Conservation (phyloP, 371 early-diverging fungal genomes). For the Synchytrium microbalum region DNA sequence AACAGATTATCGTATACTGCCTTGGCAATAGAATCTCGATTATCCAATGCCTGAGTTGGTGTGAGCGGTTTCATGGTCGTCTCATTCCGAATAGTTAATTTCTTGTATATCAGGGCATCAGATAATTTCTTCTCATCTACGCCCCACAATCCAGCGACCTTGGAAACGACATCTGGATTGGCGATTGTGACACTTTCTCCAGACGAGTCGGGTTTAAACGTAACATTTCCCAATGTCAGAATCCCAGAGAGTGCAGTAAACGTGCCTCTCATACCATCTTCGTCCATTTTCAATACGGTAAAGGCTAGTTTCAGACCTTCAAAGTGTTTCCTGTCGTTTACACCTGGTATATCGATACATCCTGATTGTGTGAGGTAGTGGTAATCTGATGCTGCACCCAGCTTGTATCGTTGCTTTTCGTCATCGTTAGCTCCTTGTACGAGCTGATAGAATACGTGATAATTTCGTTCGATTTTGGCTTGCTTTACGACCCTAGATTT, state of each 20-base stretch:
- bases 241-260: slow-evolving; percentile 32
- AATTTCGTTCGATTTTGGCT: slow-evolving; percentile 41
- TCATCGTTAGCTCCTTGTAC: slow-evolving; percentile 33
- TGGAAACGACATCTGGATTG: slow-evolving; percentile 19
- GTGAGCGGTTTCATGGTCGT: slow-evolving; percentile 37
- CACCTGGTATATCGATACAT: slow-evolving; percentile 34
- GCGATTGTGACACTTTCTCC: slow-evolving; percentile 26
- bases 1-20: slow-evolving; percentile 52
- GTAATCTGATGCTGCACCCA: slow-evolving; percentile 12
- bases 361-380: slow-evolving; percentile 32
- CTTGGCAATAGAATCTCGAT: slow-evolving; percentile 44
- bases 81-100: slow-evolving; percentile 35
- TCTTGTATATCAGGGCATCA: slow-evolving; percentile 24
- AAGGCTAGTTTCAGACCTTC: slow-evolving; percentile 37
- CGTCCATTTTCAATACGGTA: slow-evolving; percentile 36
- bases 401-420: slow-evolving; percentile 21
- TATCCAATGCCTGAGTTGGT: slow-evolving; percentile 23
- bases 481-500: slow-evolving; percentile 48
- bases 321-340: slow-evolving; percentile 30
- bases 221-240: slow-evolving; percentile 38
- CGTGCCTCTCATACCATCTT: slow-evolving; percentile 27
- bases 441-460: slow-evolving; percentile 58
- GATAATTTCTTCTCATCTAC: slow-evolving; percentile 22
- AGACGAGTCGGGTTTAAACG: slow-evolving; percentile 21
- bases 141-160: slow-evolving; percentile 27